These are phyloP conservation scores for Bullera alba DNA, from an alignment of 768 basidiomycete genomes.

Conservation along the genomic window DNA sequence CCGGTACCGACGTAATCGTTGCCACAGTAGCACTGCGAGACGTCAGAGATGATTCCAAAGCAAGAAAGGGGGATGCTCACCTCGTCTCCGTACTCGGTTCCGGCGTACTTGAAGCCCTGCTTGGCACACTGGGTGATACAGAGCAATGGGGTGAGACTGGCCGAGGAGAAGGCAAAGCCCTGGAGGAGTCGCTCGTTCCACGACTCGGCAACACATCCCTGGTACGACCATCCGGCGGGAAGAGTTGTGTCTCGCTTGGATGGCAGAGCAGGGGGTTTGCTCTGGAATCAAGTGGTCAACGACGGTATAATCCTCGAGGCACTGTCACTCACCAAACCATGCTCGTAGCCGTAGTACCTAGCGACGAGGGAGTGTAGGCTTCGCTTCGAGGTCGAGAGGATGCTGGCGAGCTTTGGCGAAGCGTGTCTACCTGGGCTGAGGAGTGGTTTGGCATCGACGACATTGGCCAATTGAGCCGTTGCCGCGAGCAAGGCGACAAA, in stretches of 20 bases:
- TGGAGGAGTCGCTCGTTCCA: constrained; percentile 32
- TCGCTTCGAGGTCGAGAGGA: constrained; percentile 22
- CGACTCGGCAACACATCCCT: constrained; percentile 42
- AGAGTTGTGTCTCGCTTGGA: constrained; percentile 31
- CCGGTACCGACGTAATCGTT: constrained; percentile 29
- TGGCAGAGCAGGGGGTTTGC: constrained; percentile 31
- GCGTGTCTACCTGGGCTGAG: constrained; percentile 39
- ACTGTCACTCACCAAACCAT: constrained; percentile 40
- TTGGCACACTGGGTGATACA: constrained; percentile 40
- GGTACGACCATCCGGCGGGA: constrained; percentile 39
- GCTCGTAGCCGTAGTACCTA: constrained; percentile 31
- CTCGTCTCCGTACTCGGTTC: constrained; percentile 40
- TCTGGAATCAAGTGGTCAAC: constrained; percentile 11
- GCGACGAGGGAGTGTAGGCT: constrained; percentile 13
- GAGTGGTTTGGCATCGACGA: constrained; percentile 31
- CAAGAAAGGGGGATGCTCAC: constrained; percentile 12
- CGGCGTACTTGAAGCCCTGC: constrained; percentile 33
- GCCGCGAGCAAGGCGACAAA: constrained; percentile 22
- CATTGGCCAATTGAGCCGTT: constrained; percentile 5
- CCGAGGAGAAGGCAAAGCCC: constrained; percentile 36
- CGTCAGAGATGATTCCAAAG: background rate
- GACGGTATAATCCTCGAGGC: too few relatives aligned
- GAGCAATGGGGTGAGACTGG: constrained; percentile 19
- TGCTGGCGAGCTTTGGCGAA: constrained; percentile 32
- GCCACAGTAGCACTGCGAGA: constrained; percentile 43